A percentile compares a stretch with the other conserved stretches of the same genome.
Conservation (phyloP, 192 early-diverging fungal genomes). For the Spinellus fusiger region DNA sequence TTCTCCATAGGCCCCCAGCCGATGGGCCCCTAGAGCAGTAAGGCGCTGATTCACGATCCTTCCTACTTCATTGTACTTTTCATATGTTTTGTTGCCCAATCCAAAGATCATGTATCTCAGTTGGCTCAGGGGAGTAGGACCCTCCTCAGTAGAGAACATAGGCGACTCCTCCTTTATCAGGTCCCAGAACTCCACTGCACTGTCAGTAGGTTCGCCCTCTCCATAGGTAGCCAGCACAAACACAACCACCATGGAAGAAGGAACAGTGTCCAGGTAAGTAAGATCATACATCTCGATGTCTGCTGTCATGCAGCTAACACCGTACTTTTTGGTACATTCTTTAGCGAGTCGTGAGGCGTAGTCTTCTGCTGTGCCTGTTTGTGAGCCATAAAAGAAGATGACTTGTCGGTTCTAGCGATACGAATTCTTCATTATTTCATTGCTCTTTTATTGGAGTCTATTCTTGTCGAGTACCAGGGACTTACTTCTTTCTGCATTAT, state of each 20-base stretch:
- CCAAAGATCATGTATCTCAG: constrained; percentile 71
- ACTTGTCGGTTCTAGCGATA: constrained; percentile 56
- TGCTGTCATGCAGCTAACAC: constrained; percentile 70
- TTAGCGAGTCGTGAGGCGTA: constrained; percentile 88
- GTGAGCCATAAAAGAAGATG: constrained; percentile 93
- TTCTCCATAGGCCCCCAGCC: constrained; percentile 77
- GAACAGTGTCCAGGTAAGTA: constrained; percentile 68
- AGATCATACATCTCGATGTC: constrained; percentile 94
- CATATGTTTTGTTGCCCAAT: constrained; percentile 88
- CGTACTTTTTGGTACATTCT: constrained; percentile 68
- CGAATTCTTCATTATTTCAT: not conserved
- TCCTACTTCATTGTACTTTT: constrained; percentile 83
- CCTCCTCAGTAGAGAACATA: constrained; percentile 56
- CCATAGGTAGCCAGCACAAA: constrained; percentile 97
- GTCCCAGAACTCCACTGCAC: constrained; percentile 91
- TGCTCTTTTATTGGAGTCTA: not conserved
- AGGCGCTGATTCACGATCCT: constrained; percentile 65
- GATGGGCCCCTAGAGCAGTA: constrained; percentile 66
- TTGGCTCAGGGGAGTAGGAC: constrained; percentile 46
- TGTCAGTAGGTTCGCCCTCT: constrained; percentile 99
- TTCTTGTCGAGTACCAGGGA: not conserved
- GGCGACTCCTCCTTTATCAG: constrained; percentile 69
- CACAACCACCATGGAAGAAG: constrained; percentile 64
- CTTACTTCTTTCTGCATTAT: constrained; percentile 50
- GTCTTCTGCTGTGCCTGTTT: constrained; percentile 99